These are phyloP conservation scores for Tetracentron sinense DNA, from an alignment of 164 flowering plant genomes.

Conservation along the genomic window DNA sequence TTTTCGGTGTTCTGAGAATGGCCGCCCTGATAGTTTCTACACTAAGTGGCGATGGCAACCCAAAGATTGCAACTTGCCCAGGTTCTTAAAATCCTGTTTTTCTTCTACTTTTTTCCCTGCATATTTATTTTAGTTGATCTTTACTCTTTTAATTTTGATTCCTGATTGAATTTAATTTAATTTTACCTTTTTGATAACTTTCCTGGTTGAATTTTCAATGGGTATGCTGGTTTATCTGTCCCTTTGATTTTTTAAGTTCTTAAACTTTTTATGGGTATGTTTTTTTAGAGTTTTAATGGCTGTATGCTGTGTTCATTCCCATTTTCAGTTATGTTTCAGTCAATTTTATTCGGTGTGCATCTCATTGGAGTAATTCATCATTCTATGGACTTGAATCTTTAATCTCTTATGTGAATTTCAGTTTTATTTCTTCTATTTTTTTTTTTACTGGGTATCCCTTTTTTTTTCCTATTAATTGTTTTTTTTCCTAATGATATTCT, in stretches of 20 bases:
- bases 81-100: slow-evolving; percentile 29
- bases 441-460: too few species aligned
- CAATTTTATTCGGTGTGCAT: too few species aligned
- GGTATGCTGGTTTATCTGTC: background rate
- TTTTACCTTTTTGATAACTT: background rate
- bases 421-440: too few species aligned
- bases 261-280: background rate
- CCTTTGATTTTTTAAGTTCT: too few species aligned
- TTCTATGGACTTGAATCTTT: too few species aligned
- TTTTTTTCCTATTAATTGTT: too few species aligned
- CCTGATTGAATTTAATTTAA: background rate
- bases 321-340: too few species aligned
- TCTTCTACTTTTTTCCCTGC: background rate
- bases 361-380: too few species aligned
- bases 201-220: too few species aligned
- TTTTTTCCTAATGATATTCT: too few species aligned
- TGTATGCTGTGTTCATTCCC: background rate
- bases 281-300: background rate
- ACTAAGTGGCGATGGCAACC: slow-evolving; percentile 98
- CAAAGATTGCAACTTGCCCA: slow-evolving; percentile 74
- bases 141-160: background rate
- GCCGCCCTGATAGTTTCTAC: slow-evolving; percentile 70
- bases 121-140: too few species aligned
- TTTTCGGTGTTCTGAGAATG: slow-evolving; percentile 78
- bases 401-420: too few species aligned